Percentiles rank a stretch among this genome's conserved stretches.
Conservation (phyloP, 1,139 yeast species). For the Meyerozyma sp. region DNA sequence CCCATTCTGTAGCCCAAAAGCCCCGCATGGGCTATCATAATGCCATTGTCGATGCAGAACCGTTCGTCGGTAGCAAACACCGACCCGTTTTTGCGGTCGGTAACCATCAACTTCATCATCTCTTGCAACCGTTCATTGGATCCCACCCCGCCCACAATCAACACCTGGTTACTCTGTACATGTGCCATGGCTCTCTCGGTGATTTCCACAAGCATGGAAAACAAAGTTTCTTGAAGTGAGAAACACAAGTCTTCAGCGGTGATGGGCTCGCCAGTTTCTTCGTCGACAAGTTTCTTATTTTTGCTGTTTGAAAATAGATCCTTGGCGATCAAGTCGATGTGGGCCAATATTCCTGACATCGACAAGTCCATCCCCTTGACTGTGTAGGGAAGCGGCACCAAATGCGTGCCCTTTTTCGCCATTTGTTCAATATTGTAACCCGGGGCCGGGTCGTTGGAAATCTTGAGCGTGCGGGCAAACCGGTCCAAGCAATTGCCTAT, state of each 20-base stretch:
- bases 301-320: slow-evolving; percentile 46
- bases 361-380: slow-evolving; percentile 98
- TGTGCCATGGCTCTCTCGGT: slow-evolving; percentile 99
- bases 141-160: slow-evolving; percentile 98
- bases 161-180: slow-evolving; percentile 81
- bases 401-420: slow-evolving; percentile 69
- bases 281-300: slow-evolving; percentile 33
- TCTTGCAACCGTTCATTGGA: slow-evolving; percentile 86
- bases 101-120: slow-evolving; percentile 94
- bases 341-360: slow-evolving; percentile 91
- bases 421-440: slow-evolving; percentile 95
- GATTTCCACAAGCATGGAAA: slow-evolving; percentile 95
- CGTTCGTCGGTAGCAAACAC: slow-evolving; percentile 94
- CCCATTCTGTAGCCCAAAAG: slow-evolving; percentile 83
- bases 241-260: slow-evolving; percentile 88
- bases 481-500: slow-evolving; percentile 95
- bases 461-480: slow-evolving; percentile 84
- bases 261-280: slow-evolving; percentile 51
- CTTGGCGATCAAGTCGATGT: slow-evolving; percentile 73
- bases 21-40: slow-evolving; percentile 99
- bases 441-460: slow-evolving; percentile 93
- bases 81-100: slow-evolving; percentile 73
- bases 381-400: slow-evolving; percentile 83
- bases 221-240: slow-evolving; percentile 85
- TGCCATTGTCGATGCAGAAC: slow-evolving; percentile 95